Conservation (phyloP, 1,284 basidiomycete genomes). For the Ganoderma multipileum region DNA sequence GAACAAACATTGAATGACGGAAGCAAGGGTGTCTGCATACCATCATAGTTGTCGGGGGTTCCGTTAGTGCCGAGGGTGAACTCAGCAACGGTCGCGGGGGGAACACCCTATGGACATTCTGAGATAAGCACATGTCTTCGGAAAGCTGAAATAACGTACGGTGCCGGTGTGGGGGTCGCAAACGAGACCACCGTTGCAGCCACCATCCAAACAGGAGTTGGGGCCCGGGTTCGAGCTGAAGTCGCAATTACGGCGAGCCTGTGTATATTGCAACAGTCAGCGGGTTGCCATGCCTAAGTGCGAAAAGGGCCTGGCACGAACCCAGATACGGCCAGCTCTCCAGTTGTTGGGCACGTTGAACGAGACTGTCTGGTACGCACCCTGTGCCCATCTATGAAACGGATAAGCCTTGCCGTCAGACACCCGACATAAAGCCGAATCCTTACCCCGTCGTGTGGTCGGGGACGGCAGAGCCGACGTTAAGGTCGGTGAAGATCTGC, state of each 20-base stretch:
- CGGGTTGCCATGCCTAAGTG: too few relatives aligned
- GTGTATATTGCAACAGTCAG: not conserved
- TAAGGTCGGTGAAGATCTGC: constrained; percentile 43
- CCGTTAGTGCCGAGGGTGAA: constrained; percentile 45
- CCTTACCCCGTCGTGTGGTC: constrained; percentile 40
- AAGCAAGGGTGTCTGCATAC: constrained; percentile 27
- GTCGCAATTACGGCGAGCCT: constrained; percentile 53
- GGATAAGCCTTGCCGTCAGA: constrained; percentile 32
- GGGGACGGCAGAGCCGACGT: constrained; percentile 37
- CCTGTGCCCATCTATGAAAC: constrained; percentile 40
- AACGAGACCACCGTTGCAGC: constrained; percentile 54
- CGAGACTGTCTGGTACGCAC: constrained; percentile 38
- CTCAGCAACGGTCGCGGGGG: constrained; percentile 47
- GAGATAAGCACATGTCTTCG: not conserved
- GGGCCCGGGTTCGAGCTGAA: constrained; percentile 49
- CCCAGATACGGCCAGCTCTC: constrained; percentile 49
- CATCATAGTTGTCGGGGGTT: constrained; percentile 48
- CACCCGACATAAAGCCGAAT: constrained; percentile 20
- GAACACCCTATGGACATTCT: constrained; percentile 37
- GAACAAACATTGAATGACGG: not conserved
- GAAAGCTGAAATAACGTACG: constrained; percentile 28
- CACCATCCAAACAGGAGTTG: constrained; percentile 51
- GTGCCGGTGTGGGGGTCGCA: constrained; percentile 50
- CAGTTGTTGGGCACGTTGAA: constrained; percentile 47
- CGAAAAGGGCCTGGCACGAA: constrained; percentile 18